phyloP scores from a whole-genome alignment of 129 eudicot species.

The Centrapalus pauciflorus region DNA sequence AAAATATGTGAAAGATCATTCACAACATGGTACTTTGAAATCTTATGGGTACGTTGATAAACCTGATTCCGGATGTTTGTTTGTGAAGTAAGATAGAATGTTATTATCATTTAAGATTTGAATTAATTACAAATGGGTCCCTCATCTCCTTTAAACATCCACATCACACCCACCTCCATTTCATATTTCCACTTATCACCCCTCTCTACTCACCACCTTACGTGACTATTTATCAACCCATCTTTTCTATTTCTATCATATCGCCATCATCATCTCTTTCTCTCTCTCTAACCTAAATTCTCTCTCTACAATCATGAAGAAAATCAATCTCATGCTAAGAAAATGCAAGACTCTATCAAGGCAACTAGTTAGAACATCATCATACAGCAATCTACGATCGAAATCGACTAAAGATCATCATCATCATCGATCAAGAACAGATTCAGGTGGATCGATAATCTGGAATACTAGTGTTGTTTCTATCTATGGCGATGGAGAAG shows the following conservation, averaged over 20 bases:
- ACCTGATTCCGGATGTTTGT: too few relatives aligned
- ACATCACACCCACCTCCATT: slow-evolving; percentile 5
- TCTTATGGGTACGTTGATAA: too few relatives aligned
- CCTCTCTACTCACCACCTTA: neutral
- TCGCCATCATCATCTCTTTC: too few relatives aligned
- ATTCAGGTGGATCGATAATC: slow-evolving; percentile 11
- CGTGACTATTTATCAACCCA: slow-evolving; percentile 18
- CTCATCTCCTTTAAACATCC: neutral
- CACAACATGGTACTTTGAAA: too few relatives aligned
- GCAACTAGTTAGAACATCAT: slow-evolving; percentile 40
- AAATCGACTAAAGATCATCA: slow-evolving; percentile 29
- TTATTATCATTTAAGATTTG: slow-evolving; percentile 20
- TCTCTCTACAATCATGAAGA: slow-evolving; percentile 33
- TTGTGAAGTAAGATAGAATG: slow-evolving; percentile 24
- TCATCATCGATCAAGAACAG: neutral
- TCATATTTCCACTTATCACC: neutral
- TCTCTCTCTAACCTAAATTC: neutral
- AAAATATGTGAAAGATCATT: too few relatives aligned
- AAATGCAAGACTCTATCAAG: slow-evolving; percentile 60
- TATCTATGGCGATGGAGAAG: slow-evolving; percentile 15
- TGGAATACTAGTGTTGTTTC: slow-evolving; percentile 9
- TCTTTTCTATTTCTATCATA: too few relatives aligned
- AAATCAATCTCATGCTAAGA: slow-evolving; percentile 33
- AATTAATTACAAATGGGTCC: slow-evolving; percentile 23
- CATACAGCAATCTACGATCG: slow-evolving; percentile 48